Evolutionary conservation across 2,329 filamentous ascomycete species (phyloP), one percentile per base, ranked within the genome.

Genomic region (Trichoderma pleuroti): DNA sequence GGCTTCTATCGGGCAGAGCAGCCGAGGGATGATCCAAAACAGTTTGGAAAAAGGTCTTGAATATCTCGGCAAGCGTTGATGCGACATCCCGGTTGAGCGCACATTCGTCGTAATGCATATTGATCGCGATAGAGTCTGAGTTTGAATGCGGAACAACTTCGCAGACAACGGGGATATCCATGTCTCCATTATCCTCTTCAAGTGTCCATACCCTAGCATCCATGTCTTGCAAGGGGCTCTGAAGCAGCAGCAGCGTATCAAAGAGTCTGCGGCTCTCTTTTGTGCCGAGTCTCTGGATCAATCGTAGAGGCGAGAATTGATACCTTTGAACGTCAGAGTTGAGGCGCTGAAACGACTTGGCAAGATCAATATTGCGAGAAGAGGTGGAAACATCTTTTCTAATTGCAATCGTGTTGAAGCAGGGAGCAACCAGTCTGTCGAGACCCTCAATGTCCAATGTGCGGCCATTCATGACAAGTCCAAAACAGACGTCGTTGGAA

Each of bases 341-440:
- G 30, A 88, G 77, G 0, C 80, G 79, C 65, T 94, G 91, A 3
- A 93, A 84, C 3, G 81, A 78, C 70, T 86, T 87, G 30, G 91
- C 81, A 12, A 94, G 77, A 6, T 90, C 86, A 0, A 84, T 75
- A 70, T 90, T 89, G 18, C 84, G 85, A 1, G 79, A 82, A 2
- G 78, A 78, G 3, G 77, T 77, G 1, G 84, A 80, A 11, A 92
- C 72, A 36, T 88, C 81, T 18, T 89, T 81, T 30, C 93, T 87
- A 2, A 94, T 77, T 0, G 94, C 93, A 14, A 97, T 81, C 0
- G 94, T 97, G 77, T 97, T 98, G 84, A 98, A 97, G 78, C 93
- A 97, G 0, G 94, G 94, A 0, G 93, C 93, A n/a, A 97, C 87
- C 7, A 97, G 86, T 5, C 85, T 83, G 46, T 94, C 90, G 12